phyloP scores from a whole-genome alignment of 225 moss, liverwort and hornwort species.

The Straminergon stramineum region DNA sequence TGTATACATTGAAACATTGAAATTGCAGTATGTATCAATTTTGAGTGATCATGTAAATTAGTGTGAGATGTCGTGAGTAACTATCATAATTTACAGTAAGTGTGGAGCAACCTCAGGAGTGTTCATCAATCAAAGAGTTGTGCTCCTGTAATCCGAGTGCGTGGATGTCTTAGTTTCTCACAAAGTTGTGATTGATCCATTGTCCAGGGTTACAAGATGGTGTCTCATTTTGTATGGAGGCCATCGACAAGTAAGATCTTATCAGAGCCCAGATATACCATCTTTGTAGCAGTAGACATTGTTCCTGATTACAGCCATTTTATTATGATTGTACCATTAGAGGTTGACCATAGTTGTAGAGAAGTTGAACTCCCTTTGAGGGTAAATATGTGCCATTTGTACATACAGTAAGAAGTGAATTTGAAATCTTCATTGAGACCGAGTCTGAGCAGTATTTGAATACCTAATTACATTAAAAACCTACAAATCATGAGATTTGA shows the following conservation, averaged over 20 bases:
- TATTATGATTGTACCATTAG: slow-evolving; percentile 2
- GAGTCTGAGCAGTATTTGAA: not conserved
- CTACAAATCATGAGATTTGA: not conserved
- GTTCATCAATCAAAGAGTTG: not conserved
- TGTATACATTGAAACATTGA: not conserved
- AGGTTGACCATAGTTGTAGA: not conserved
- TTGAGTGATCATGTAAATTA: not conserved
- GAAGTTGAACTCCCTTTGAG: not conserved
- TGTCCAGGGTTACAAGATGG: slow-evolving; percentile 5
- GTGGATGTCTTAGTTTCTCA: not conserved
- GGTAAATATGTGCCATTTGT: slow-evolving; percentile 14
- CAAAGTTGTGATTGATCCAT: not conserved
- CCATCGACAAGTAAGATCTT: not conserved
- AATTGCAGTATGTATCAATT: not conserved
- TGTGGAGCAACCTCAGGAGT: not conserved
- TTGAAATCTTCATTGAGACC: not conserved
- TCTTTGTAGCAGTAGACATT: not conserved
- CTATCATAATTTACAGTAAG: not conserved
- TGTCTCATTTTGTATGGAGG: slow-evolving; percentile 15
- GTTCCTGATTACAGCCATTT: not conserved
- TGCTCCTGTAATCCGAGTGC: not conserved
- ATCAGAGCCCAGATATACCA: not conserved
- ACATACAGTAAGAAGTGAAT: not conserved
- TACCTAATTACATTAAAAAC: not conserved
- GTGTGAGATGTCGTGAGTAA: not conserved